Percentiles rank a stretch among this genome's conserved stretches.
phyloP scores from a whole-genome alignment of 345 rosid genomes.

The Physaria fendleri region DNA sequence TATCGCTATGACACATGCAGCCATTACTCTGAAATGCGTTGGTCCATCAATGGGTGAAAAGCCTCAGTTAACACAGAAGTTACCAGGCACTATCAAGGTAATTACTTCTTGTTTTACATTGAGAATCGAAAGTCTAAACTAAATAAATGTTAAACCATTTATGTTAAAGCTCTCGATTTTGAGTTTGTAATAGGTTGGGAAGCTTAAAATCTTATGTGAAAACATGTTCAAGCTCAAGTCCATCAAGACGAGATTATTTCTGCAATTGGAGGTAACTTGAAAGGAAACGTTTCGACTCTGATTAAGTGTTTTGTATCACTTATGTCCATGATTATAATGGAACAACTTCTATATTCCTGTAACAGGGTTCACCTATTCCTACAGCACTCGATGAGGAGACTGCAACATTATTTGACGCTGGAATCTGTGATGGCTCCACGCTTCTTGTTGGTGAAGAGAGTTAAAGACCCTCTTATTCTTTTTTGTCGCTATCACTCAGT shows the following conservation, averaged over 20 bases:
- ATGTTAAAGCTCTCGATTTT: neutral
- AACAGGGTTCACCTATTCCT: no score
- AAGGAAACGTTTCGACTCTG: neutral
- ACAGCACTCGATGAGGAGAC: no score
- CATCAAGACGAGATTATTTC: constrained; percentile 47
- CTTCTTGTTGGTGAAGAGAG: no score
- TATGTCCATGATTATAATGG: no score
- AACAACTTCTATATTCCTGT: no score
- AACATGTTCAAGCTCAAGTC: constrained; percentile 67
- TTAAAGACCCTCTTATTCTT: neutral
- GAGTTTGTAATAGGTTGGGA: constrained; percentile 55
- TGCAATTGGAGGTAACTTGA: constrained; percentile 59
- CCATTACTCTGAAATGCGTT: constrained; percentile 69
- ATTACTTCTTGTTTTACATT: no score
- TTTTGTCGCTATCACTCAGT: constrained; percentile 7
- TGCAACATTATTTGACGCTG: no score
- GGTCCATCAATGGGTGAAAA: constrained; percentile 89
- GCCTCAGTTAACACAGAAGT: constrained; percentile 48
- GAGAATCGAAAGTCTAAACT: no score
- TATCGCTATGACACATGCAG: constrained; percentile 37
- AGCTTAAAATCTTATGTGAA: constrained; percentile 75
- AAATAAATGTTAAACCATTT: no score
- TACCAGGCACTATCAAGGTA: no score
- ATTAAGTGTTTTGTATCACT: no score
- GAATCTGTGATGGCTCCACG: no score